phyloP scores from a whole-genome alignment of 163 green algal genomes.

The Chloromonas sp. region DNA sequence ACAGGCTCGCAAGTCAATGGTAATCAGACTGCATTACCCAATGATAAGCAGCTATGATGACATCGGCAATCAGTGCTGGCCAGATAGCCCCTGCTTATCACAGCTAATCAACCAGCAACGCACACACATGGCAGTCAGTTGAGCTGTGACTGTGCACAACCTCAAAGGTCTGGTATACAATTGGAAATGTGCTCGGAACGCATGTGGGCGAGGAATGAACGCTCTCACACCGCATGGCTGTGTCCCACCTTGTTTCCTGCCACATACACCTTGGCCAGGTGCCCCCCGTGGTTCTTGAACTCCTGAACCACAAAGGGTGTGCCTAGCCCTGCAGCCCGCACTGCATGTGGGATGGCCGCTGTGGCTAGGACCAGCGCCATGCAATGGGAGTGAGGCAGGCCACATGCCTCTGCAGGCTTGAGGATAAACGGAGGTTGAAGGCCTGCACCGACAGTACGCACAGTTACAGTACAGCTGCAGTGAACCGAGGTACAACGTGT shows the following conservation, averaged over 20 bases:
- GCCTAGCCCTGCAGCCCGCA: slow-evolving; percentile 9
- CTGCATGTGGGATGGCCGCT: slow-evolving; percentile 11
- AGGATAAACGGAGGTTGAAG: slow-evolving; percentile 47
- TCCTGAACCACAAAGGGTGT: slow-evolving; percentile 59
- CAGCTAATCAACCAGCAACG: no score
- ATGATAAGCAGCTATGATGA: no score
- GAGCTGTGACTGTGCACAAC: no score
- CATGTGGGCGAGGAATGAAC: no score
- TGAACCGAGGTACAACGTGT: not conserved
- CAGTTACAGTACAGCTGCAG: not conserved
- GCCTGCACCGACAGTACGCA: slow-evolving; percentile 9
- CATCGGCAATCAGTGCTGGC: no score
- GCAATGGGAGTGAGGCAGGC: slow-evolving; percentile 46
- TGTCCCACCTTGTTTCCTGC: slow-evolving; percentile 46
- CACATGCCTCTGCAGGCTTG: slow-evolving; percentile 59
- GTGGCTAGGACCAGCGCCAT: slow-evolving; percentile 54
- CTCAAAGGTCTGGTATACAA: no score
- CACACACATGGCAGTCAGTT: no score
- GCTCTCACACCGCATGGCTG: no score
- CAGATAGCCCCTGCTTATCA: no score
- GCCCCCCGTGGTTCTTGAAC: slow-evolving; percentile 70
- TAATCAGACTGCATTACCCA: no score
- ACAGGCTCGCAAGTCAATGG: no score
- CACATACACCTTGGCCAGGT: slow-evolving; percentile 73
- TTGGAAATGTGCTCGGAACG: no score